Evolutionary conservation across 2,329 filamentous ascomycete species (phyloP), one percentile per base, ranked within the genome.

Genomic region (Penicillium palitans): DNA sequence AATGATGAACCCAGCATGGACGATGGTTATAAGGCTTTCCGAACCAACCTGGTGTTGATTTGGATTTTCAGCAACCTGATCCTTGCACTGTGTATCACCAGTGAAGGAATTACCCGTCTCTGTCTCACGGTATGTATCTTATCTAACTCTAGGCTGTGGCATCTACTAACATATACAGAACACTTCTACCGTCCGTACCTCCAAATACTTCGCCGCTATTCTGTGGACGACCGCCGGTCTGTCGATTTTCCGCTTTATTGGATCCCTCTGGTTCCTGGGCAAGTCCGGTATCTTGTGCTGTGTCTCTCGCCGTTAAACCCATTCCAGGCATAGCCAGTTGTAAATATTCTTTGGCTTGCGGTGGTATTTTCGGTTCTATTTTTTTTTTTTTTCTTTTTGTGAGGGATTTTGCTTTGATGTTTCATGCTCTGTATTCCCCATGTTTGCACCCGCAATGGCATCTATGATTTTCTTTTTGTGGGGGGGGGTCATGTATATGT

Each of bases 21-120:
- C 70, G 93, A 98, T 75, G 96, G 91, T 33, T 98, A 98, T 86
- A 97, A 97, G 83, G 92, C 91, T 80, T 98, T 98, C 92, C 86
- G 93, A 81, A 98, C 93, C 25, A 91, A 91, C 72, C 83, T 98
- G 66, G 90, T 97, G 58, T 88, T 93, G 31, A 82, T 87, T 6
- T 98, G 93, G 93, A 87, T 98, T 67, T 96, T 97, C 78, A 93
- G 90, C 63, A 98, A 98, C 78, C 89, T 88, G 60, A 76, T 93
- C 44, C 82, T 98, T 55, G 87, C 90, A 50, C 87, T 97, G 60
- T 83, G 87, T 65, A 95, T 98, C 69, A 96, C 92, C 25, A 95
- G 90, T 72, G 88, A 95, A 70, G 90, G 85, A 74, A 87, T 97
- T 66, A 82, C 90, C 71, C 82, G 83, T 48, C 91, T 96, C 74